Evolutionary conservation across 805 yeast genomes (phyloP), one percentile per base, ranked within the genome.

Genomic region (Yueomyces sp.): DNA sequence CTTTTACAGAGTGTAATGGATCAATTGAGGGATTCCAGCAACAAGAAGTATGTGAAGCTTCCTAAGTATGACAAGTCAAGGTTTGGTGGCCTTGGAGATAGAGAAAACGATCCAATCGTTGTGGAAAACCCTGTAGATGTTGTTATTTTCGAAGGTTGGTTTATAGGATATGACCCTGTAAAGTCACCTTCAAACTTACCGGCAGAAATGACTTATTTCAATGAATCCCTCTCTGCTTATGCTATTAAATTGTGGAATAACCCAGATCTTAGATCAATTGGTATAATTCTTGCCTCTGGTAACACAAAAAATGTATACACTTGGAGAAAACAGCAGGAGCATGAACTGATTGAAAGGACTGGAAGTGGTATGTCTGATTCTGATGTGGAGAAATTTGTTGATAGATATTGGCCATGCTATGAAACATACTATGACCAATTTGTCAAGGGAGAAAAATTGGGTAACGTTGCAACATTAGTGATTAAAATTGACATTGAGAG

Each of bases 71-170:
- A 90, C 56, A 92, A 90, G 59, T 75, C 94, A 2, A 65, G 68
- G 12, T 73, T 65, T 52, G 41, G 54, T 27, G 97, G 97, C 0
- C 72, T 72, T 44, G 98, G 98, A 4, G 97, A 90, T 60, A 66
- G 97, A 42, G 51, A 59, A 5, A 65, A 66, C 0, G 52, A 44
- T 5, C 47, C 51, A 0, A 48, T 64, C 3, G 44, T 52, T 3
- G 57, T 62, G 4, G 52, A 53, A 0, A 45, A 47, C 2, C 72
- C 73, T 2, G 67, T 76, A 3, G 85, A 83, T 52, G 72, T 87
- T 3, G 70, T 90, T 3, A 60, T 90, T 2, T 68, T 92, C 37
- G 98, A 90, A 63, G 98, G 97, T 4, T 90, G 98, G 98, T 86
- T 88, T 64, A 72, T 77, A 28, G 97, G 97, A 1, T 90, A 77